Conservation (phyloP, 1,284 basidiomycete species). For the Malassezia vespertilionis region DNA sequence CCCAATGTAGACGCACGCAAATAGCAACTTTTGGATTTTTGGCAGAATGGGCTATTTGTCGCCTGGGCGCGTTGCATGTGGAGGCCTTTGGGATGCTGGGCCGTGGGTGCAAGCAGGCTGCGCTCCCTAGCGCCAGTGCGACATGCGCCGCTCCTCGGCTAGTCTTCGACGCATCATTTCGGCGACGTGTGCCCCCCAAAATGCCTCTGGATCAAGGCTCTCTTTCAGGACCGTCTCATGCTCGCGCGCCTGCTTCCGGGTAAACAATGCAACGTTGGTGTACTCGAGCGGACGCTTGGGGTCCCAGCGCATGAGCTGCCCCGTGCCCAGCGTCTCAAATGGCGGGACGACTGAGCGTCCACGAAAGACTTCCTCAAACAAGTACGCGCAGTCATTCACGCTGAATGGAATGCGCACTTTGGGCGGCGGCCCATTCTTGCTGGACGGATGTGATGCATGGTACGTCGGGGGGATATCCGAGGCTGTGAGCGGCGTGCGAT, state of each 20-base stretch:
- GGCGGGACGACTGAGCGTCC: conserved; percentile 38
- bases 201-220: conserved; percentile 29
- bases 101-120: too few species aligned
- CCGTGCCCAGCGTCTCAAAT: conserved; percentile 22
- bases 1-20: too few species aligned
- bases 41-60: too few species aligned
- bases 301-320: conserved; percentile 39
- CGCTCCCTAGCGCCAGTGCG: conserved; percentile 11
- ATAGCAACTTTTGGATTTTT: too few species aligned
- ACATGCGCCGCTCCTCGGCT: conserved; percentile 29
- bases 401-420: conserved; percentile 31
- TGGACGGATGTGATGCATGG: not conserved
- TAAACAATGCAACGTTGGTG: conserved; percentile 39
- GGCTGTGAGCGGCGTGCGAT: not conserved
- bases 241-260: conserved; percentile 28
- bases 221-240: conserved; percentile 33
- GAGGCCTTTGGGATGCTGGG: too few species aligned
- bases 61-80: too few species aligned
- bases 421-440: conserved; percentile 5
- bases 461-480: conserved; percentile 14
- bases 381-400: conserved; percentile 37
- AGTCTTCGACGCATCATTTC: conserved; percentile 30
- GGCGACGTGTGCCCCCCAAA: conserved; percentile 35
- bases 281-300: conserved; percentile 34
- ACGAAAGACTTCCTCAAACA: conserved; percentile 42